Evolutionary conservation across 2,329 filamentous ascomycete genomes (phyloP).

Genomic region (Incumbomyces delicatus): DNA sequence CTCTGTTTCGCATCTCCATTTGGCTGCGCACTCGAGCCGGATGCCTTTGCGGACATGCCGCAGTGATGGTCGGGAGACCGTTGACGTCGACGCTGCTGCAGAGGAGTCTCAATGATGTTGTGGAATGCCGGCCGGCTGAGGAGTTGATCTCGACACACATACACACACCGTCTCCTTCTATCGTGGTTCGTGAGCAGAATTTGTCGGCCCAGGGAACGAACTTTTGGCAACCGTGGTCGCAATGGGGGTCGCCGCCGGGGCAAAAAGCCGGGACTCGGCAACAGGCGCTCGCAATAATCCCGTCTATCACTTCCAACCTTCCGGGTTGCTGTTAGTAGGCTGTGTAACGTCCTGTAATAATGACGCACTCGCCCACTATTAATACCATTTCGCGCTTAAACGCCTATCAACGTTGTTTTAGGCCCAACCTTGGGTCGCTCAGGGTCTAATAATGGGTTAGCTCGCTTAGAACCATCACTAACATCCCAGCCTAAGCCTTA

Average conservation of each 20-base stretch:
- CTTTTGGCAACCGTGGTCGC: slow-evolving; percentile 4
- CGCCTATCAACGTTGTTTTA: too few relatives aligned
- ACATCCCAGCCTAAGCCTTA: too few relatives aligned
- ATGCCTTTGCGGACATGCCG: slow-evolving; percentile 33
- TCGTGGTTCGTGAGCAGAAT: background rate
- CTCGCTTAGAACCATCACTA: too few relatives aligned
- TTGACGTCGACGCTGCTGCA: background rate
- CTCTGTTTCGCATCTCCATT: slow-evolving; percentile 35
- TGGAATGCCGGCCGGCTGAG: too few relatives aligned
- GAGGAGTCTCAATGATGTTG: background rate
- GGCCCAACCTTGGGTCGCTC: too few relatives aligned
- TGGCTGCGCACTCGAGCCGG: slow-evolving; percentile 32
- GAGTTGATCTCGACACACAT: background rate
- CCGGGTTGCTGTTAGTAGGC: too few relatives aligned
- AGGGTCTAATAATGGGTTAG: too few relatives aligned
- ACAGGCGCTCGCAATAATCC: background rate
- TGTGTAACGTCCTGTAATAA: background rate
- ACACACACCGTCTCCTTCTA: background rate
- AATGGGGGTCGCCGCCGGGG: background rate
- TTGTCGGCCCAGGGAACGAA: background rate
- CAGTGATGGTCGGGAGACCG: background rate
- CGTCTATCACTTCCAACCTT: too few relatives aligned
- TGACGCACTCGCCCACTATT: background rate
- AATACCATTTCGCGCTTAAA: too few relatives aligned
- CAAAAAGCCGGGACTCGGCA: background rate